Base-by-base conservation (phyloP, 2,329 filamentous ascomycete species). In the Thelonectria discophora region DNA sequence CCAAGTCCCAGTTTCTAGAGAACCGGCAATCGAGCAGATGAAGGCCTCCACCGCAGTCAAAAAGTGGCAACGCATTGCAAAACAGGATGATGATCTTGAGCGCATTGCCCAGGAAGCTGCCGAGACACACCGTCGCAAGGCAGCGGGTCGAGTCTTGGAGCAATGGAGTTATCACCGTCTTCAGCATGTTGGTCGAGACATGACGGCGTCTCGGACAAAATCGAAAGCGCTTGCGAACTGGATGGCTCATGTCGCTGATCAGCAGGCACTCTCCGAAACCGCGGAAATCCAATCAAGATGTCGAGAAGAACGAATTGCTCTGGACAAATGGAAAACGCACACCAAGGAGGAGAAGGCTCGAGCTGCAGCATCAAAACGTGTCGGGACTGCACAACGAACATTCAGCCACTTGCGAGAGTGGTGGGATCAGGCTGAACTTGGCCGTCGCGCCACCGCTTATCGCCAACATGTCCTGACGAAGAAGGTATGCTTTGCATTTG, bases 41-140 rank as follows among this genome's bases (percentile, higher is more conserved):
- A 74, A 68, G 45, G 69, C 69, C 5, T 55, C 64, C 2, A 73
- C 72, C 5, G 70, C 70, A 6, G 65, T 76, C 2, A 75, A 74
- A 52, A 79, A 79, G 53, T 72, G 78, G 55, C 72, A 71, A 24
- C 75, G 76, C 10, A 65, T 75, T 15, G 60, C 63, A 6, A 51
- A 63, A 8, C 68, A 76, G 18, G 68, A 75, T 40, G 68, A 70
- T 13, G 70, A 72, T 9, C 65, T 78, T 7, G 55, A 70, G 20
- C 56, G 65, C 5, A 65, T 67, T 10, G 71, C 75, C 17, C 54
- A 65, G 13, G 66, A 64, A 10, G 68, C 73, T 18, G 64, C 69
- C 2, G 51, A 65, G 27, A 48, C 55, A 3, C 64, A 73, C 58
- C 63, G 66, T 12, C 49, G 65, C 20, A 71, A 64, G 30, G 71